A percentile compares a stretch with the other conserved stretches of the same genome.
Evolutionary conservation across 2,329 filamentous ascomycete genomes (phyloP).

Genomic region (Chaetoscypha palmicola): DNA sequence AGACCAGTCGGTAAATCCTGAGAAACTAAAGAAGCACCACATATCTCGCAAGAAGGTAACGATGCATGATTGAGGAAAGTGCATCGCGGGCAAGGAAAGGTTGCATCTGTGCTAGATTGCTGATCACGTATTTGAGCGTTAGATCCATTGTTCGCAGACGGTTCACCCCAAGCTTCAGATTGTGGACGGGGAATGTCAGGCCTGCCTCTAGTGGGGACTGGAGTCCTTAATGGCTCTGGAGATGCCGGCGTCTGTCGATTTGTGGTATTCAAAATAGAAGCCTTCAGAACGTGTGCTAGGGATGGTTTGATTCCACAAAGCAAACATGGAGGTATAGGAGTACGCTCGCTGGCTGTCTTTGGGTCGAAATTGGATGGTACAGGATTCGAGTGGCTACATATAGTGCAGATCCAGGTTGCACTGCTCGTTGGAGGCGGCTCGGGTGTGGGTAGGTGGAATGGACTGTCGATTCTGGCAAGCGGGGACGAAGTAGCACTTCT

Average conservation of each 20-base stretch:
- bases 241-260: constrained; percentile 39
- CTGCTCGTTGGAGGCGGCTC: constrained; percentile 45
- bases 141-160: background rate
- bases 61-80: constrained; percentile 93
- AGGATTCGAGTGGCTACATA: constrained; percentile 91
- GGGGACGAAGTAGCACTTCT: constrained; percentile 43
- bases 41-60: constrained; percentile 81
- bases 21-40: constrained; percentile 66
- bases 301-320: constrained; percentile 92
- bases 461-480: constrained; percentile 37
- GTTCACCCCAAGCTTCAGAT: constrained; percentile 18
- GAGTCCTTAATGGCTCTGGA: constrained; percentile 22
- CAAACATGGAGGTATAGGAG: constrained; percentile 76
- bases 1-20: constrained; percentile 38
- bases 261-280: constrained; percentile 69
- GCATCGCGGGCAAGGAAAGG: constrained; percentile 72
- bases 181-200: constrained; percentile 19
- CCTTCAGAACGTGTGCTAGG: constrained; percentile 75
- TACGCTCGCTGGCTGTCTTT: constrained; percentile 68
- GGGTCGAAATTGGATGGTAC: constrained; percentile 93
- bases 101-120: constrained; percentile 32
- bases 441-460: constrained; percentile 38
- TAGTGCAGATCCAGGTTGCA: constrained; percentile 91
- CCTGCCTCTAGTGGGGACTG: constrained; percentile 27
- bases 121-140: too few relatives aligned